Base-by-base conservation (phyloP, 495 filamentous ascomycete species). In the Bombardia bombarda region DNA sequence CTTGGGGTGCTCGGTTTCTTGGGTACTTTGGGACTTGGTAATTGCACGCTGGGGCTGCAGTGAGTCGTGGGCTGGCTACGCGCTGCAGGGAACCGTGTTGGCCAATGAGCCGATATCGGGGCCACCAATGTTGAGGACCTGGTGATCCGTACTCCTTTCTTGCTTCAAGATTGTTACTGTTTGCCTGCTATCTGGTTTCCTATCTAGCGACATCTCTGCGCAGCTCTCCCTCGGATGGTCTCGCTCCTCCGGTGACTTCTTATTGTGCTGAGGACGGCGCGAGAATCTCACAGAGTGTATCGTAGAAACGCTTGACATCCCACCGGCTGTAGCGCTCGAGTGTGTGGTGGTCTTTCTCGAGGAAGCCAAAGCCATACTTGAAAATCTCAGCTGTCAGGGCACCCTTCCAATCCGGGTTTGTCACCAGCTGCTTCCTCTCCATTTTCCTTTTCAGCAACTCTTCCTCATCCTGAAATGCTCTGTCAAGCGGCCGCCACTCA, bases 221-320 rank as follows among this genome's bases (percentile, higher is more conserved):
- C 10, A 22, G 34, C 34, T 38, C 34, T 38, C n/a, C 10, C 34
- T 4, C 34, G 20, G 34, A 38, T 38, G 34, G 19, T 41, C 38
- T 41, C 17, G 7, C 17, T 41, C 22, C 22, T 41, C 38, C 38
- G 9, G 38, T 31, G 38, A 32, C 16, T 18, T 41, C 38, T 41
- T 41, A 30, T 17, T 31, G 38, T 20, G 38, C 38, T 41, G 38
- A 25, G 22, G 38, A 41, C 38, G 38, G 38, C 25, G 10, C 38
- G 38, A 41, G 38, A 41, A 30, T 23, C 38, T 31, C 38, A 32
- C 38, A 41, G 38, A 41, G 38, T 41, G 38, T 41, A 41, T 41
- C 38, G 26, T 41, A 41, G 26, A 41, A 41, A n/a, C 38, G 38
- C 26, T 41, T 40, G 37, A 40, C 14, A 26, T 40, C 37, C 37